A percentile compares a stretch with the other conserved stretches of the same genome.
These are phyloP conservation scores for Letharia lupina DNA, from an alignment of 495 filamentous ascomycete species.

Conservation along the genomic window DNA sequence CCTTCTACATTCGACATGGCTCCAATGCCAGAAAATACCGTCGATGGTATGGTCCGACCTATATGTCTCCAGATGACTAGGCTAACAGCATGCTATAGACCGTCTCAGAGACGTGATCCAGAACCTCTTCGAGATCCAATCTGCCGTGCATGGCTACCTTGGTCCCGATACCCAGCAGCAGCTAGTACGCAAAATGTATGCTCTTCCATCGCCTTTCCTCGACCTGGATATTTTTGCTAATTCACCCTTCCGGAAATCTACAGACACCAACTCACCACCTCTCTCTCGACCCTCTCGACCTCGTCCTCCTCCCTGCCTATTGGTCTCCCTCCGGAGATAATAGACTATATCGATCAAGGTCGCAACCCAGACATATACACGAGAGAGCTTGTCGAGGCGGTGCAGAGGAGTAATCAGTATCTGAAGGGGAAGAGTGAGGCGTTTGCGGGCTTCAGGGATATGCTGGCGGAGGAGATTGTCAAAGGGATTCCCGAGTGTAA, in stretches of 20 bases:
- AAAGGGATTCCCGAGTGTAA: slow-evolving; percentile 67
- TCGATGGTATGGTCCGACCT: slow-evolving; percentile 37
- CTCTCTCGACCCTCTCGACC: slow-evolving; percentile 35
- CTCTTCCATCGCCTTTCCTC: background rate
- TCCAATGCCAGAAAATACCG: slow-evolving; percentile 31
- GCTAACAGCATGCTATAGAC: slow-evolving; percentile 30
- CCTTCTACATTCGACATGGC: slow-evolving; percentile 3
- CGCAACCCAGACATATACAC: slow-evolving; percentile 99
- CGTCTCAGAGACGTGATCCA: slow-evolving; percentile 69
- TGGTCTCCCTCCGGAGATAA: slow-evolving; percentile 74
- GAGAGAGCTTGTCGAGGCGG: slow-evolving; percentile 89
- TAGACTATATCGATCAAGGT: slow-evolving; percentile 84
- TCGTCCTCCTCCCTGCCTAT: slow-evolving; percentile 39
- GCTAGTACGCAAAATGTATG: slow-evolving; percentile 54
- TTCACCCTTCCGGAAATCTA: background rate
- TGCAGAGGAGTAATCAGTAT: slow-evolving; percentile 73
- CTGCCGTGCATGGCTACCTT: slow-evolving; percentile 60
- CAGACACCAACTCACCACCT: slow-evolving; percentile 39
- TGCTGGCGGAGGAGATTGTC: slow-evolving; percentile 72
- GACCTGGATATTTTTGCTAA: background rate
- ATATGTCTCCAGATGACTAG: background rate
- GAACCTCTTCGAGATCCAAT: slow-evolving; percentile 77
- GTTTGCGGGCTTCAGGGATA: slow-evolving; percentile 70
- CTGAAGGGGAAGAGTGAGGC: slow-evolving; percentile 77
- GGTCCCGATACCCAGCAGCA: slow-evolving; percentile 54